Evolutionary conservation across 495 filamentous ascomycete species (phyloP).

Genomic region (Penicillium parvum): DNA sequence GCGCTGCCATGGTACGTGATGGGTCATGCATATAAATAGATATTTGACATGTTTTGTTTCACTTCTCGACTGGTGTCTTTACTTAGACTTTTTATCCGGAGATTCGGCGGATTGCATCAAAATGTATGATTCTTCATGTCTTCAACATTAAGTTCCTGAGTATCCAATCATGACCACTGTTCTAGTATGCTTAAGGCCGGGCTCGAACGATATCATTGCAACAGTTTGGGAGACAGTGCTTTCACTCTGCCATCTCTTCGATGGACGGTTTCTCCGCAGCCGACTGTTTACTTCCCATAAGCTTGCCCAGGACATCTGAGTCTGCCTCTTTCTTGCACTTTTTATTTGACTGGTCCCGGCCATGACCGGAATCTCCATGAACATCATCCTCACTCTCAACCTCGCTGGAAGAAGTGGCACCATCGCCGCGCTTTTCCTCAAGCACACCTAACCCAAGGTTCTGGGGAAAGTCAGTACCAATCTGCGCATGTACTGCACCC

Average conservation of each 20-base stretch:
- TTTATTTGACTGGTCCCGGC: too few relatives aligned
- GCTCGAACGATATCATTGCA: too few relatives aligned
- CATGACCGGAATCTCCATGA: not conserved
- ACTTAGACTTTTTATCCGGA: slow-evolving; percentile 17
- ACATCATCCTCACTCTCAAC: slow-evolving; percentile 17
- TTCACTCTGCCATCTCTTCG: slow-evolving; percentile 36
- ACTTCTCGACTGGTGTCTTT: slow-evolving; percentile 9
- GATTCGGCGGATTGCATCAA: slow-evolving; percentile 4
- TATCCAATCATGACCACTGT: too few relatives aligned
- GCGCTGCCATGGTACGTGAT: slow-evolving; percentile 20
- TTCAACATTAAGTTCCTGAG: not conserved
- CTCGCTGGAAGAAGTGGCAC: slow-evolving; percentile 14
- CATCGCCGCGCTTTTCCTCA: slow-evolving; percentile 38
- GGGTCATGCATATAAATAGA: slow-evolving; percentile 34
- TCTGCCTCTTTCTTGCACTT: slow-evolving; percentile 17
- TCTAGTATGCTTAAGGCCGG: too few relatives aligned
- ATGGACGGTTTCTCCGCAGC: slow-evolving; percentile 37
- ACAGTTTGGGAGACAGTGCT: too few relatives aligned
- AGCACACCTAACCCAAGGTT: slow-evolving; percentile 51
- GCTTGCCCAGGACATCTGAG: slow-evolving; percentile 34
- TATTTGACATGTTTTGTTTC: slow-evolving; percentile 14
- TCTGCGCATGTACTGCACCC: slow-evolving; percentile 5
- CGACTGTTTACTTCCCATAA: slow-evolving; percentile 37
- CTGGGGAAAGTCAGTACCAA: slow-evolving; percentile 13
- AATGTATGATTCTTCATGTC: slow-evolving; percentile 9